Base-by-base conservation (phyloP, 768 basidiomycete genomes). In the Suillus spraguei region DNA sequence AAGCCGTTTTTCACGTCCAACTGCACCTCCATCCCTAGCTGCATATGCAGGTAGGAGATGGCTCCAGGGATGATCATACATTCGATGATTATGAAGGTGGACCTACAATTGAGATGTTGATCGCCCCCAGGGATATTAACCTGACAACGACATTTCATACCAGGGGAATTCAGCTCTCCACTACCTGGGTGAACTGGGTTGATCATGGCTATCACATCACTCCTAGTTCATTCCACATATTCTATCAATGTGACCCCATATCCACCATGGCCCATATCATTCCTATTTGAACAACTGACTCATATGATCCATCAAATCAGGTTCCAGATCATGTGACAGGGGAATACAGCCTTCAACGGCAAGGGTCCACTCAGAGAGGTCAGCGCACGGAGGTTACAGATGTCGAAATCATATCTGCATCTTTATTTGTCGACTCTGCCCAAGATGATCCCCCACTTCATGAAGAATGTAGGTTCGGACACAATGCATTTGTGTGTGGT, bases 341-440 rank as follows among this genome's bases (percentile, higher is more conserved):
- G 2, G 5, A 1, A 2, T 46, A 46, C n/a, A 46, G 44, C n/a
- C 44, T 46, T 2, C 5, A 2, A 2, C 5, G 44, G 11, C n/a
- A 0, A 5, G 44, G 44, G 2, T 11, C 44, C 11, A 0, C 5
- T 2, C 0, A 5, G 3, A n/a, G 2, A 11, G n/a, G 44, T 5
- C 44, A 46, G 4, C 10, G 13, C 4, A 22, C 5, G 5, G 2
- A 11, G 4, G 11, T 46, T 2, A 46, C n/a, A 46, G 44, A 46
- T 5, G 44, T 46, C 0, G 44, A 46, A 46, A 46, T 46, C 0
- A 0, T 46, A 1, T 46, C 44, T 22, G 44, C 44, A 0, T 11
- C 44, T 22, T n/a, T 22, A 22, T n/a, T 46, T 1, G 22, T 46
- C 11, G 2, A 46, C 9, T 46, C 5, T 13, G 44, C 44, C 0